Conservation (phyloP, 228 moss, liverwort and hornwort genomes). For the Sphagnum fallax region DNA sequence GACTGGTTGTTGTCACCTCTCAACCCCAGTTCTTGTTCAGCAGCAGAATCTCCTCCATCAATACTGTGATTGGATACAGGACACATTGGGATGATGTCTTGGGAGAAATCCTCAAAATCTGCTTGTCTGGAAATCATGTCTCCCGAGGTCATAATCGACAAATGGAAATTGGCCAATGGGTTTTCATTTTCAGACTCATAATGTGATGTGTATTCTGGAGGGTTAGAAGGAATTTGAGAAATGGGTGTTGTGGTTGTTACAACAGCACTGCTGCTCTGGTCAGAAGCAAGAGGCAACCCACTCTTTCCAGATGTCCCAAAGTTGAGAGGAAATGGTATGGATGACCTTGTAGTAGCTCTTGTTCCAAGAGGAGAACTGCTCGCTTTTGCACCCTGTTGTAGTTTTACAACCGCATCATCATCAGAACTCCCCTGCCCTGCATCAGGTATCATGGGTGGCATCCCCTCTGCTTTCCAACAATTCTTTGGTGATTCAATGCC, state of each 20-base stretch:
- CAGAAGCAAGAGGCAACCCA: constrained; percentile 29
- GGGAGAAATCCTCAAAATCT: constrained; percentile 23
- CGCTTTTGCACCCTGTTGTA: constrained; percentile 31
- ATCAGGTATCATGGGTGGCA: constrained; percentile 28
- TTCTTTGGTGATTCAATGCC: constrained; percentile 30
- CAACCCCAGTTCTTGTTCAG: constrained; percentile 35
- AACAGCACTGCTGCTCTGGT: constrained; percentile 2
- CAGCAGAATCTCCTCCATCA: constrained; percentile 41
- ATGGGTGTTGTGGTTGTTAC: constrained; percentile 12
- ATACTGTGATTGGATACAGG: constrained; percentile 36
- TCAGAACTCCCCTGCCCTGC: constrained; percentile 27
- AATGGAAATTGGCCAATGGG: constrained; percentile 28
- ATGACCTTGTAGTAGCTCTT: constrained; percentile 52
- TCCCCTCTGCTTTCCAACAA: constrained; percentile 45
- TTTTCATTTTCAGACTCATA: constrained; percentile 35
- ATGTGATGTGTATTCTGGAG: constrained; percentile 12
- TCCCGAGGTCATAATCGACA: no score
- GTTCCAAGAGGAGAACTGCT: constrained; percentile 24
- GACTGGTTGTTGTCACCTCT: constrained; percentile 38
- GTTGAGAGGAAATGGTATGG: constrained; percentile 65
- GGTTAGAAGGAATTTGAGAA: constrained; percentile 16
- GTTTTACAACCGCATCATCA: constrained; percentile 29
- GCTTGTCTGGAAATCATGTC: constrained; percentile 10
- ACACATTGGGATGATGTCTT: constrained; percentile 18
- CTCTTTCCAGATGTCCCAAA: constrained; percentile 31